phyloP scores from a whole-genome alignment of 2,329 filamentous ascomycete genomes.

The Parastagonospora avenae region DNA sequence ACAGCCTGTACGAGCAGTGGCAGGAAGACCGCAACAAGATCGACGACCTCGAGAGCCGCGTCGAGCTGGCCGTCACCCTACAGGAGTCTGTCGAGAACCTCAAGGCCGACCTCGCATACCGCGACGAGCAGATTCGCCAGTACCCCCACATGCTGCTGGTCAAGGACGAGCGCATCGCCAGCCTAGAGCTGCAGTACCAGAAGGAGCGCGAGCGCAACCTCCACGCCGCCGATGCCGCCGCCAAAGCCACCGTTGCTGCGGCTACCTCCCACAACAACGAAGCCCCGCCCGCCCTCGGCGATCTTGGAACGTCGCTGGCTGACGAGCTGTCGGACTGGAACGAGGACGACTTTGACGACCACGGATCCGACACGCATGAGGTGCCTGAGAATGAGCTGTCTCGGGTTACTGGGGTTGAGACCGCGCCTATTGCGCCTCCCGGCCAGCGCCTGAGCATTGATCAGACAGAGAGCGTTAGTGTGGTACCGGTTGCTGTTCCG shows the following conservation, averaged over 20 bases:
- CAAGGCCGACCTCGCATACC: slow-evolving; percentile 15
- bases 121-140: slow-evolving; percentile 8
- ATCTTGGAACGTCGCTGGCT: slow-evolving; percentile 16
- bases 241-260: slow-evolving; percentile 6
- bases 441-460: too few species aligned
- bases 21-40: slow-evolving; percentile 6
- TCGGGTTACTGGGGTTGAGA: background rate
- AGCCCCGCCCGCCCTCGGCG: slow-evolving; percentile 3
- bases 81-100: background rate
- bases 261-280: slow-evolving; percentile 14
- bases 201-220: slow-evolving; percentile 18
- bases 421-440: background rate
- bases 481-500: too few species aligned
- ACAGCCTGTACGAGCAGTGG: slow-evolving; percentile 6
- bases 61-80: background rate
- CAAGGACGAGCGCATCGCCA: slow-evolving; percentile 32
- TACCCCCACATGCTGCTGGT: slow-evolving; percentile 21
- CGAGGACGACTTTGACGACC: slow-evolving; percentile 8
- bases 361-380: slow-evolving; percentile 11
- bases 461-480: too few species aligned
- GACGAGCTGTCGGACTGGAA: slow-evolving; percentile 14
- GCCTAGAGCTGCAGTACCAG: slow-evolving; percentile 26
- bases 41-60: slow-evolving; percentile 9
- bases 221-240: slow-evolving; percentile 12
- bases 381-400: background rate